phyloP scores from a whole-genome alignment of 495 filamentous ascomycete species.

The Aspergillus nidulans region DNA sequence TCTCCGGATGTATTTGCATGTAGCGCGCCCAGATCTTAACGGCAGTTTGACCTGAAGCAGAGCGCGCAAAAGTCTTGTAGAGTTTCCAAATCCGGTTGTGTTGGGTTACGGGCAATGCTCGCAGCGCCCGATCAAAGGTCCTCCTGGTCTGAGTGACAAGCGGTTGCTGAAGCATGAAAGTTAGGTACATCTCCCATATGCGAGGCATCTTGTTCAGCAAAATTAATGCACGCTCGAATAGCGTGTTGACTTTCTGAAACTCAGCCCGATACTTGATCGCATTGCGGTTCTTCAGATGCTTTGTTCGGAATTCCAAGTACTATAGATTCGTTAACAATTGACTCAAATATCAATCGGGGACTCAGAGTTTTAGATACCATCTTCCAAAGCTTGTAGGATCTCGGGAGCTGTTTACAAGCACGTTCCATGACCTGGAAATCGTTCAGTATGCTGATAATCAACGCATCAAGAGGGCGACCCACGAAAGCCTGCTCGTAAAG shows the following conservation, averaged over 20 bases:
- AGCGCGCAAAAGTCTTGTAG: slow-evolving; percentile 88
- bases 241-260: slow-evolving; percentile 87
- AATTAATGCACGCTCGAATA: slow-evolving; percentile 91
- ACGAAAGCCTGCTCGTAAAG: slow-evolving; percentile 91
- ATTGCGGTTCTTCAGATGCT: slow-evolving; percentile 80
- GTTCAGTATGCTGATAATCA: neutral
- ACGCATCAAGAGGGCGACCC: slow-evolving; percentile 13
- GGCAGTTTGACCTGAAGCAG: slow-evolving; percentile 85
- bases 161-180: slow-evolving; percentile 85
- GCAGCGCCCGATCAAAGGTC: slow-evolving; percentile 90
- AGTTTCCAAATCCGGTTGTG: slow-evolving; percentile 96
- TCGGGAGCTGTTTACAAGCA: slow-evolving; percentile 80
- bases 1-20: slow-evolving; percentile 97
- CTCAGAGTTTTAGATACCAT: slow-evolving; percentile 53
- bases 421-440: slow-evolving; percentile 64
- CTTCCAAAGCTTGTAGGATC: slow-evolving; percentile 99
- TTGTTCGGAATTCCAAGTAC: slow-evolving; percentile 84
- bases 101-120: slow-evolving; percentile 93
- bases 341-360: neutral
- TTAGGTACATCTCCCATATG: slow-evolving; percentile 98
- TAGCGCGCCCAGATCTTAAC: slow-evolving; percentile 93
- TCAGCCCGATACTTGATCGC: slow-evolving; percentile 75
- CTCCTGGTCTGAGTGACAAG: slow-evolving; percentile 84
- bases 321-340: slow-evolving; percentile 28
- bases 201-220: slow-evolving; percentile 98